Percentiles rank a stretch among this genome's conserved stretches.
Evolutionary conservation across 2,329 filamentous ascomycete species (phyloP).

Genomic region (Furcasterigmium furcatum): DNA sequence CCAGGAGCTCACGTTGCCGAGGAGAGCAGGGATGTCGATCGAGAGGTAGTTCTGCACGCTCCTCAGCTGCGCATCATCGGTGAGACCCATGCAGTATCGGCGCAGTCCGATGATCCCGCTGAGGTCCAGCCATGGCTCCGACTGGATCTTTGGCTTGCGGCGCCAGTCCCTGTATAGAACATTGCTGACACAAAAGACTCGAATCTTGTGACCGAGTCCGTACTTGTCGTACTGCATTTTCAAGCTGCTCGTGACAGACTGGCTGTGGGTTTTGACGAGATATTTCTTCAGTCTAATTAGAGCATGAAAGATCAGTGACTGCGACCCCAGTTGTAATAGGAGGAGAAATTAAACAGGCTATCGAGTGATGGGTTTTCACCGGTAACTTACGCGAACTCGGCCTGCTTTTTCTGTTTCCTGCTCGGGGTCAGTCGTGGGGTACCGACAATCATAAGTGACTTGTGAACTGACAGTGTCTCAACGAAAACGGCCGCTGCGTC

Average conservation of each 20-base stretch:
- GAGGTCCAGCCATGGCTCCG: slow-evolving; percentile 25
- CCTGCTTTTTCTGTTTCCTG: no score
- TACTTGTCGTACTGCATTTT: slow-evolving; percentile 25
- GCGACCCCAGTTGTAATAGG: no score
- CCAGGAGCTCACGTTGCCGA: slow-evolving; percentile 39
- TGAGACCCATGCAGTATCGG: slow-evolving; percentile 39
- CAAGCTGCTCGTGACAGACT: slow-evolving; percentile 20
- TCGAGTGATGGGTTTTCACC: no score
- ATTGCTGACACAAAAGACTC: slow-evolving; percentile 43
- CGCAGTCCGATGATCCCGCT: slow-evolving; percentile 39
- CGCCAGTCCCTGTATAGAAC: slow-evolving; percentile 35
- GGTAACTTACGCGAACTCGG: no score
- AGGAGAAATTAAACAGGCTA: neutral
- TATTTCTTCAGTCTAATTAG: slow-evolving; percentile 23
- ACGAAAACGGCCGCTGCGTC: no score
- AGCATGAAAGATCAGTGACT: no score
- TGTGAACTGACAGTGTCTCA: no score
- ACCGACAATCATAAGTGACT: no score
- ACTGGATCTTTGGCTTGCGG: slow-evolving; percentile 16
- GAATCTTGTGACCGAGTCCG: slow-evolving; percentile 17
- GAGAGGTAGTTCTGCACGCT: slow-evolving; percentile 31
- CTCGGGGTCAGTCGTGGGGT: no score
- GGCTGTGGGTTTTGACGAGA: slow-evolving; percentile 34
- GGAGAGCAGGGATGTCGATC: slow-evolving; percentile 34
- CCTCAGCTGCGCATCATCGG: slow-evolving; percentile 35